phyloP scores from a whole-genome alignment of 495 filamentous ascomycete species.

The Podospora tetraspora region DNA sequence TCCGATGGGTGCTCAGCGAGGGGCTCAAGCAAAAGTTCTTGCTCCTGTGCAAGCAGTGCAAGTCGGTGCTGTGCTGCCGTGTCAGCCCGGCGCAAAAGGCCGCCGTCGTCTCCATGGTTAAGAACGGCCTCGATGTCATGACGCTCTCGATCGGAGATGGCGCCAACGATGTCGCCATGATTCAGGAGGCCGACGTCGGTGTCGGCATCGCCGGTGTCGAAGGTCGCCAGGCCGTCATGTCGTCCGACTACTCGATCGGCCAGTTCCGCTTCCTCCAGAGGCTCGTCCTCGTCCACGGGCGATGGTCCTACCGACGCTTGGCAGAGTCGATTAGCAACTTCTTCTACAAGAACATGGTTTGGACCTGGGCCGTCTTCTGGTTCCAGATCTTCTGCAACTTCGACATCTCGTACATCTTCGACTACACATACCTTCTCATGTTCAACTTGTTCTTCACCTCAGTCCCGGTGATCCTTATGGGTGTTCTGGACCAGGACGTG shows the following conservation, averaged over 20 bases:
- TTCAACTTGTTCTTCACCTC: constrained; percentile 98
- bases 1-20: constrained; percentile 84
- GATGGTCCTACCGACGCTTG: constrained; percentile 92
- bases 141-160: constrained; percentile 95
- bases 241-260: constrained; percentile 95
- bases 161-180: constrained; percentile 99
- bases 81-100: constrained; percentile 97
- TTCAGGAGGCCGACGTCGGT: constrained; percentile 97
- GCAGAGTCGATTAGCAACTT: constrained; percentile 96
- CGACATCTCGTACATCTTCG: constrained; percentile 92
- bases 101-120: constrained; percentile 91
- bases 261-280: constrained; percentile 94
- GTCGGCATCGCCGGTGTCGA: constrained; percentile 98
- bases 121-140: constrained; percentile 91
- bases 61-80: constrained; percentile 93
- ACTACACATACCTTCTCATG: constrained; percentile 93
- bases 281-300: constrained; percentile 88
- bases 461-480: constrained; percentile 90
- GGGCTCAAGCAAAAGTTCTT: constrained; percentile 85
- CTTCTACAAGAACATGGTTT: constrained; percentile 99
- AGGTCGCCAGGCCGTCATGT: constrained; percentile 97
- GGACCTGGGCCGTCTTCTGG: constrained; percentile 98
- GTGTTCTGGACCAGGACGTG: constrained; percentile 96
- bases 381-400: constrained; percentile 94
- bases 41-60: constrained; percentile 94